These are phyloP conservation scores for Eugenia klotzschiana DNA, from an alignment of 441 rosid species.

Conservation along the genomic window DNA sequence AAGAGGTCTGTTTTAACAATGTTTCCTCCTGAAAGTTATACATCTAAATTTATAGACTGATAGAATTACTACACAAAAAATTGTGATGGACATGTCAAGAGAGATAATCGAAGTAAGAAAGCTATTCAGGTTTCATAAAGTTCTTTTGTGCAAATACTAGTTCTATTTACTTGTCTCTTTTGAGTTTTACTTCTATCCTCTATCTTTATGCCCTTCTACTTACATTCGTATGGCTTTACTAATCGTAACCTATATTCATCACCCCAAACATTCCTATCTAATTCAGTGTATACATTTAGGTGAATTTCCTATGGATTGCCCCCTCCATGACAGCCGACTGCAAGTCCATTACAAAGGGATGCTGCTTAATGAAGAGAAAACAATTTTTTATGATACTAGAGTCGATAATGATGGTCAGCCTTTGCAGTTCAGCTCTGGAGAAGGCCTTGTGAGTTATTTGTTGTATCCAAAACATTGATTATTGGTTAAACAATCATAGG, in stretches of 20 bases:
- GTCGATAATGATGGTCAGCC: conserved; percentile 66
- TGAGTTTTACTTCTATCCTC: not conserved
- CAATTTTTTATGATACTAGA: conserved; percentile 66
- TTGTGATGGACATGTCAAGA: not conserved
- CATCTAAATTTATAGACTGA: not conserved
- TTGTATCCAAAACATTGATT: not conserved
- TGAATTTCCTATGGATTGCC: conserved; percentile 98
- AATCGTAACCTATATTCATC: not conserved
- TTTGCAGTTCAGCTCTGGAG: conserved; percentile 91
- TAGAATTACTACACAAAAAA: not conserved
- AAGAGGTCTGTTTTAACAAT: conserved; percentile 37
- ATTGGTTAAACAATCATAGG: not conserved
- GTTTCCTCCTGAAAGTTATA: not conserved
- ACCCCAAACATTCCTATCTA: not conserved
- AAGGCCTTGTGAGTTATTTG: conserved; percentile 59
- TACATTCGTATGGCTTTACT: not conserved
- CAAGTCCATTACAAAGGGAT: conserved; percentile 75
- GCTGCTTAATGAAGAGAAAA: conserved; percentile 73
- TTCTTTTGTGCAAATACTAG: not conserved
- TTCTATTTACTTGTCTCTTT: not conserved
- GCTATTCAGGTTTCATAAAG: not conserved
- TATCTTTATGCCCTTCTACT: not conserved
- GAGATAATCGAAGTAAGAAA: not conserved
- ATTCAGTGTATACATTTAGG: conserved; percentile 16
- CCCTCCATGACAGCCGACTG: conserved; percentile 89